Base-by-base conservation (phyloP, 306 rosid genomes). In the Inga laurina region DNA sequence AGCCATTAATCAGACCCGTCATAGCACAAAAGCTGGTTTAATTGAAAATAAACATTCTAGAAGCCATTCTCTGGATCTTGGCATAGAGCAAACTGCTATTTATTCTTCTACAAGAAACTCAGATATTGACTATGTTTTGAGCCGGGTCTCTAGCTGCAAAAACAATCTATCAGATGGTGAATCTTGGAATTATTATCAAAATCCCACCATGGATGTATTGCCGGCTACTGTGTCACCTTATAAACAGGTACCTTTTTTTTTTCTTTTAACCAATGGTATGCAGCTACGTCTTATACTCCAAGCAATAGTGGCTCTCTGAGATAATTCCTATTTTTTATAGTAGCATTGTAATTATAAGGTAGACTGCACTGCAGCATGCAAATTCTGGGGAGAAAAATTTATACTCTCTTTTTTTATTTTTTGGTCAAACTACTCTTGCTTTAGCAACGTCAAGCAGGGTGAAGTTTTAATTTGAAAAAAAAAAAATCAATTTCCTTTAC, bases 191-290 rank as follows among this genome's bases (percentile, higher is more conserved):
- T 76, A 82, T 82, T 92, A 88, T 86, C 92, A 84, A 85, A 85
- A 45, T 69, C 82, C 91, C 73, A 49, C 82, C 61, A 84, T 87
- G 75, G 93, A 87, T 9, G 35, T 41, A 5, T 71, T 74, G 10
- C 68, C 30, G 13, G 78, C 75, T 88, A 57, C 82, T 19, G 35
- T 81, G 2, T 86, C 94, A 57, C 84, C 89, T 44, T 89, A 83
- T 82, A 90, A 88, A 75, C 94, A 91, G 97, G 99, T 94, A 86
- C 11, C 74, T 52, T 64, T 65, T 75, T 76, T 34, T 22, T 75
- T 74, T 80, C 48, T 76, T 88, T 83, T 24, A 45, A 72, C 44
- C 84, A 80, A 39, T 48, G 54, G 14, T 34, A 37, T 71, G 75
- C 16, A 10, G 37, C 68, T 24, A 11, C 56, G 39, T 8, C 27